A percentile compares a stretch with the other conserved stretches of the same genome.
These are phyloP conservation scores for Pseudogymnoascus sp. DNA, from an alignment of 2,329 filamentous ascomycete species.

Conservation along the genomic window DNA sequence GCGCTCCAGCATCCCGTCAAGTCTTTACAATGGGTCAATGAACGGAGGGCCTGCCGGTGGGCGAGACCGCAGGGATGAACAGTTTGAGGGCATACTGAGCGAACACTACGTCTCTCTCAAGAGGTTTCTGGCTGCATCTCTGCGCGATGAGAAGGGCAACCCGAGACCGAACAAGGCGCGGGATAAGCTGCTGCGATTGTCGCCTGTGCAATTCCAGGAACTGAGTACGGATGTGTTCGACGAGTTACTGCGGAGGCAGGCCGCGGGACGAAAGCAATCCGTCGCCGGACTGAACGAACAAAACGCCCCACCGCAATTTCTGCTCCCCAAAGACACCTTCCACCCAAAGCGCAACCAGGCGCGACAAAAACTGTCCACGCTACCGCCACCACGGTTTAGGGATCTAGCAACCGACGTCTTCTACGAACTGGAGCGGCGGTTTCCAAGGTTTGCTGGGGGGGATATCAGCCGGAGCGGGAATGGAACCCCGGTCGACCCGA, in stretches of 20 bases:
- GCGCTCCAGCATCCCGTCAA: slow-evolving; percentile 72
- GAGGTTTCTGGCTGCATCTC: slow-evolving; percentile 53
- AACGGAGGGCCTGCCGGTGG: slow-evolving; percentile 47
- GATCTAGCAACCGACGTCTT: slow-evolving; percentile 95
- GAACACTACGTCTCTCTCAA: slow-evolving; percentile 79
- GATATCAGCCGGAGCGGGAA: slow-evolving; percentile 58
- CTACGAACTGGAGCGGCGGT: slow-evolving; percentile 84
- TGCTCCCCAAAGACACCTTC: slow-evolving; percentile 80
- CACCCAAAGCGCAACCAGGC: slow-evolving; percentile 97
- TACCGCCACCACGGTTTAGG: slow-evolving; percentile 78
- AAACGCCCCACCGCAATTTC: slow-evolving; percentile 56
- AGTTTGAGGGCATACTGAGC: slow-evolving; percentile 54
- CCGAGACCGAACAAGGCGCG: slow-evolving; percentile 79
- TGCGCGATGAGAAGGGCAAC: slow-evolving; percentile 67
- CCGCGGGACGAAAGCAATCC: slow-evolving; percentile 48
- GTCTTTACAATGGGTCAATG: slow-evolving; percentile 46
- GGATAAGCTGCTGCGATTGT: slow-evolving; percentile 87
- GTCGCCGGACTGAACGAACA: slow-evolving; percentile 40
- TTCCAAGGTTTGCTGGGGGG: slow-evolving; percentile 67
- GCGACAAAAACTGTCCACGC: slow-evolving; percentile 85
- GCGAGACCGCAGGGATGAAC: slow-evolving; percentile 53
- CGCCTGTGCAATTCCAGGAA: slow-evolving; percentile 90
- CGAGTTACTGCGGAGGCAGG: slow-evolving; percentile 81
- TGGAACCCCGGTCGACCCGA: slow-evolving; percentile 48
- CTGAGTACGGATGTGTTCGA: slow-evolving; percentile 97